phyloP scores from a whole-genome alignment of 192 early-diverging fungal species.

The Gigaspora rosea region DNA sequence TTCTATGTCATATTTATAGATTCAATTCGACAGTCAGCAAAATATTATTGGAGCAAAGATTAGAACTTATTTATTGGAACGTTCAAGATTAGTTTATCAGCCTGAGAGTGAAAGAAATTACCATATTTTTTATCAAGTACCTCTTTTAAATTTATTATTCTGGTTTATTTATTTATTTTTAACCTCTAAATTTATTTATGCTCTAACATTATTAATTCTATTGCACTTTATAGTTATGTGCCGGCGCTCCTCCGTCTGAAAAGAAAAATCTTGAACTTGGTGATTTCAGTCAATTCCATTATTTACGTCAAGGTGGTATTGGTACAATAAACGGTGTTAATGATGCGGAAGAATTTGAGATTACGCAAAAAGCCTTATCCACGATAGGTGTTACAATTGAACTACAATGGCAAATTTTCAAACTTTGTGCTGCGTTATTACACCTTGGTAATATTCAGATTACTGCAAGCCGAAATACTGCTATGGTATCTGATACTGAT shows the following conservation, averaged over 20 bases:
- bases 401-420: conserved; percentile 88
- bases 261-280: conserved; percentile 78
- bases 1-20: conserved; percentile 44
- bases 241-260: conserved; percentile 83
- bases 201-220: not conserved
- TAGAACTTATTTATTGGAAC: conserved; percentile 94
- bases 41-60: conserved; percentile 94
- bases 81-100: conserved; percentile 94
- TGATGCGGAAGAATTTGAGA: conserved; percentile 89
- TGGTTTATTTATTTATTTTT: too few relatives aligned
- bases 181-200: too few relatives aligned
- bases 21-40: conserved; percentile 81
- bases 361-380: conserved; percentile 82
- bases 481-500: conserved; percentile 77
- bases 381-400: conserved; percentile 82
- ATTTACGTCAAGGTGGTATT: conserved; percentile 83
- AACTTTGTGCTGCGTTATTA: conserved; percentile 86
- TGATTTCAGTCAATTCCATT: conserved; percentile 79
- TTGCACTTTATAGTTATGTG: conserved; percentile 64
- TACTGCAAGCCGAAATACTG: conserved; percentile 62
- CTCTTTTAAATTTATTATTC: not conserved
- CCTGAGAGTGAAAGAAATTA: conserved; percentile 94
- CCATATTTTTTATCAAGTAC: conserved; percentile 97
- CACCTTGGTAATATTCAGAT: conserved; percentile 97
- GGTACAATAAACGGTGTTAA: conserved; percentile 85